Percentiles rank a stretch among this genome's conserved stretches.
These are phyloP conservation scores for Fragosphaeria purpurea DNA, from an alignment of 2,329 filamentous ascomycete species.

Conservation along the genomic window DNA sequence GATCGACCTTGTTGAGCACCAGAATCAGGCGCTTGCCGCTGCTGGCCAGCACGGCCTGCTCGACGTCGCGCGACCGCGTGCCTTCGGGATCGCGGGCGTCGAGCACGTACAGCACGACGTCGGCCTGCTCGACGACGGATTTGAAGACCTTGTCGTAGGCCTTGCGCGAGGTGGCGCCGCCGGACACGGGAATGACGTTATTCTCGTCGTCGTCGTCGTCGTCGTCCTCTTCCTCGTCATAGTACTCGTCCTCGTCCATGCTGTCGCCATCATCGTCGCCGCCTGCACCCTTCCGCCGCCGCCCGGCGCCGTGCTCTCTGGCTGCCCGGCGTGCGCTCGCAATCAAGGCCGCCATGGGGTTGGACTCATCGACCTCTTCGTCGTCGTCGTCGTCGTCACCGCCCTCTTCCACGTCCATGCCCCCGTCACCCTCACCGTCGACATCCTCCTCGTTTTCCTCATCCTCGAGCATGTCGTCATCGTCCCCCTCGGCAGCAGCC, in stretches of 20 bases:
- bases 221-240: constrained; percentile 36
- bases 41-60: constrained; percentile 78
- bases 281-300: constrained; percentile 46
- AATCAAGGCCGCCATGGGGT: constrained; percentile 86
- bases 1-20: constrained; percentile 90
- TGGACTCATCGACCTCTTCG: constrained; percentile 56
- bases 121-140: constrained; percentile 76
- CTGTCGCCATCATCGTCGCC: constrained; percentile 43
- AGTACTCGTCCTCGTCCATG: constrained; percentile 24
- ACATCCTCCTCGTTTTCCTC: constrained; percentile 39
- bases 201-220: constrained; percentile 42
- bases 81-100: constrained; percentile 87
- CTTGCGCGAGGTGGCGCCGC: constrained; percentile 59
- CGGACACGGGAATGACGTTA: constrained; percentile 38
- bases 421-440: constrained; percentile 45
- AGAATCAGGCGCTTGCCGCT: constrained; percentile 83
- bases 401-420: constrained; percentile 48
- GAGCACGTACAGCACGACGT: constrained; percentile 86
- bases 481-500: constrained; percentile 31
- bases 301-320: constrained; percentile 56
- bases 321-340: constrained; percentile 75
- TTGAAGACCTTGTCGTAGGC: constrained; percentile 96
- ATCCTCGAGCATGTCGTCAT: constrained; percentile 32
- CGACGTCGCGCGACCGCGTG: constrained; percentile 81
- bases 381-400: constrained; percentile 36